A percentile compares a stretch with the other conserved stretches of the same genome.
These are phyloP conservation scores for Aspergillus sclerotiicarbonarius DNA, from an alignment of 495 filamentous ascomycete species.

Conservation along the genomic window DNA sequence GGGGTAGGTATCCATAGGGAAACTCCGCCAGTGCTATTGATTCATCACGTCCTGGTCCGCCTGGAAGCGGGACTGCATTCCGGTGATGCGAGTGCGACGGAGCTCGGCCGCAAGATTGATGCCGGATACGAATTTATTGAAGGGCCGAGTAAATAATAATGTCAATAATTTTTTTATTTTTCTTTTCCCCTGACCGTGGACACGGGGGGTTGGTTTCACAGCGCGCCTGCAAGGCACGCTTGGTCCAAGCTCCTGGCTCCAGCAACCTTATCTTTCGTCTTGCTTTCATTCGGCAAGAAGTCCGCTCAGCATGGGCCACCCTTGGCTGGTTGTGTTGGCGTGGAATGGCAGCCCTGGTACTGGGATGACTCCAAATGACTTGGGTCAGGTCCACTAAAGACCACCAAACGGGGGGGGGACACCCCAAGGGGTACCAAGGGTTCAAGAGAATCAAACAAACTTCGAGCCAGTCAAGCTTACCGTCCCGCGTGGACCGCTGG, in stretches of 20 bases:
- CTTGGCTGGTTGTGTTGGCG: not conserved
- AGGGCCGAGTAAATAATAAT: constrained; percentile 6
- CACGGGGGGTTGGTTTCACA: constrained; percentile 19
- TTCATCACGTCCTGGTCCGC: not conserved
- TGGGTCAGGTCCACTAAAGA: no score
- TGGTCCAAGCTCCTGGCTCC: constrained; percentile 29
- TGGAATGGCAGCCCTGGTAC: not conserved
- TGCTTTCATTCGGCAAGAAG: not conserved
- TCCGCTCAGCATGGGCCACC: not conserved
- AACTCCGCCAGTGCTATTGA: constrained; percentile 1
- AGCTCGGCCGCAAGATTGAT: not conserved
- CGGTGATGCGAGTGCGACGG: not conserved
- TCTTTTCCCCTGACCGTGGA: constrained; percentile 16
- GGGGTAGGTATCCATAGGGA: not conserved
- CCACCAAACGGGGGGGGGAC: no score
- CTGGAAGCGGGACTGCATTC: not conserved
- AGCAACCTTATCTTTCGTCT: constrained; percentile 32
- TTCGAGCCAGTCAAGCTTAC: constrained; percentile 5
- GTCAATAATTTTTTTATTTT: not conserved
- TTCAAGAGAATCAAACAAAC: not conserved
- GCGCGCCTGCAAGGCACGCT: constrained; percentile 35
- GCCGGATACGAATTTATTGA: constrained; percentile 3
- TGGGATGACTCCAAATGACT: not conserved
- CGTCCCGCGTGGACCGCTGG: constrained; percentile 12
- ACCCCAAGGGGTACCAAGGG: not conserved